Base-by-base conservation (phyloP, 176 grass and related monocot genomes). In the Oryza australiensis region DNA sequence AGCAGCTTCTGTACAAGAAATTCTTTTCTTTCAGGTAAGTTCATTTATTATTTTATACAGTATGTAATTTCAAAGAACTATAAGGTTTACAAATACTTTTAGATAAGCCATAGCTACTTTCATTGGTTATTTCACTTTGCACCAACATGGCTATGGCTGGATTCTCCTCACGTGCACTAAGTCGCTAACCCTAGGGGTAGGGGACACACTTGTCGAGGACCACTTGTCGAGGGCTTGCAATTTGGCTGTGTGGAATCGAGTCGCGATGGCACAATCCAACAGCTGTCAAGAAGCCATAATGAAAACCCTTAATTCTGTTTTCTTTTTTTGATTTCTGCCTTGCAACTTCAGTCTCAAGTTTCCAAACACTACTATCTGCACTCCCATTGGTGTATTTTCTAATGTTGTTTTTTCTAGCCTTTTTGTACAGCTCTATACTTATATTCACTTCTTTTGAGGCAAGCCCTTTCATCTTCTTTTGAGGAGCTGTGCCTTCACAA, bases 21-120 rank as follows among this genome's bases (percentile, higher is more conserved):
- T 98, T 84, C 92, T 98, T 20, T 98, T 63, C 84, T 98, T 94
- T 86, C 96, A 95, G 93, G 96, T 95, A 77, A 75, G 30, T 74
- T 83, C 13, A 42, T 81, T 71, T 64, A 76, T 85, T 57, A 77
- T 46, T 43, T 26, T 4, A 37, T 23, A 34, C 30, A 75, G 9
- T 9, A 23, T 60, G 55, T 3, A 60, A 60, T 60, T 60, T 60
- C 55, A 60, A 22, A 60, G 9, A 60, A 60, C 9, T 60, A 22
- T 0, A 22, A 0, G 49, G 49, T 53, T 53, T 53, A 53, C 49
- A 22, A 53, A 22, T 18, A 60, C 9, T 24, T 60, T 23, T n/a
- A 60, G 7, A 60, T 20, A 59, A 23, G 8, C 18, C 8, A 59
- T 24, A 59, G 55, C 22, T 59, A 23, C 9, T 18, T 24, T 60